Evolutionary conservation across 2,329 filamentous ascomycete genomes (phyloP).

Genomic region (Cercospora sp.): DNA sequence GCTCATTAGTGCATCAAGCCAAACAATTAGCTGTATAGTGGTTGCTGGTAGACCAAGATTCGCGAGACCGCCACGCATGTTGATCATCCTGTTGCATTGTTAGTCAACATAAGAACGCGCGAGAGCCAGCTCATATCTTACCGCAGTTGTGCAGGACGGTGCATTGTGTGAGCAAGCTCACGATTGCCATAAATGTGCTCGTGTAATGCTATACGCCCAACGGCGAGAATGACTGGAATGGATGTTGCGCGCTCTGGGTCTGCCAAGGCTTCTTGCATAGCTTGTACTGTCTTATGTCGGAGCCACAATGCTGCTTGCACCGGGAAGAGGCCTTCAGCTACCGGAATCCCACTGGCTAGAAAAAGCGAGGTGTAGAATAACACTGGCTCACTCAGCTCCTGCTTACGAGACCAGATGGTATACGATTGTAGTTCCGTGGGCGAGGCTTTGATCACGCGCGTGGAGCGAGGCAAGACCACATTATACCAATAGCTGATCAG

Average conservation of each 20-base stretch:
- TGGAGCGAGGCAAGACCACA: constrained; percentile 19
- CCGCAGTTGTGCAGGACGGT: constrained; percentile 26
- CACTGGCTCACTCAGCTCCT: constrained; percentile 28
- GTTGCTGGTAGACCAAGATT: constrained; percentile 20
- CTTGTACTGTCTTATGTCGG: constrained; percentile 24
- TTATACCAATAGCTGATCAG: constrained; percentile 29
- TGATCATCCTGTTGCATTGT: constrained; percentile 19
- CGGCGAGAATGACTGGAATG: constrained; percentile 29
- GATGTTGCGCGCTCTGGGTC: constrained; percentile 26
- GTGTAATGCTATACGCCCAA: constrained; percentile 31
- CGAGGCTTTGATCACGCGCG: constrained; percentile 25
- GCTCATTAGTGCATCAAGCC: constrained; percentile 24
- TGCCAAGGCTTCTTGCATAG: constrained; percentile 28
- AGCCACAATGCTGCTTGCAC: constrained; percentile 23
- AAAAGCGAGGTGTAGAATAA: constrained; percentile 29
- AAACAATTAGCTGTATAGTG: constrained; percentile 24
- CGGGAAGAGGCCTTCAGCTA: constrained; percentile 25
- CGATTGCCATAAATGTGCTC: constrained; percentile 31
- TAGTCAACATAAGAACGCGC: not conserved
- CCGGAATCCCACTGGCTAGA: constrained; percentile 29
- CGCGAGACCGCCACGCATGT: constrained; percentile 23
- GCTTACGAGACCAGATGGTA: constrained; percentile 24
- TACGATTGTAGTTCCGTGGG: constrained; percentile 19
- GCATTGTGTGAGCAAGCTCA: constrained; percentile 23
- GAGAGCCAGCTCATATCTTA: not conserved